phyloP scores from a whole-genome alignment of 2,329 filamentous ascomycete species.

The Xylaria sp. region DNA sequence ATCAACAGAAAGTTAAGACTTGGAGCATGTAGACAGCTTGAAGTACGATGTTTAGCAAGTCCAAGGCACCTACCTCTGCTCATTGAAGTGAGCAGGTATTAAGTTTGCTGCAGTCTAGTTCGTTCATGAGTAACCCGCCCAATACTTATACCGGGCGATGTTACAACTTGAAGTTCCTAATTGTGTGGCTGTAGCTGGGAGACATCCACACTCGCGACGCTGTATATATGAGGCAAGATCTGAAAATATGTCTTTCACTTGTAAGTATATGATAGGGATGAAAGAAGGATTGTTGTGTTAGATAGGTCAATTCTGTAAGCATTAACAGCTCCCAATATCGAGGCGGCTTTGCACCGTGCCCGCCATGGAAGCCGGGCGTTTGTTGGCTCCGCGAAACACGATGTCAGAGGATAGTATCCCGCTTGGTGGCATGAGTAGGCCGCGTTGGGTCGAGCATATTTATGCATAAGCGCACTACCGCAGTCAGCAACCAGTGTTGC shows the following conservation, averaged over 20 bases:
- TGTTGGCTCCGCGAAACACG: not conserved
- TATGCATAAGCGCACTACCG: not conserved
- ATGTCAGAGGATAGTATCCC: not conserved
- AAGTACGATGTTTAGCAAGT: not conserved
- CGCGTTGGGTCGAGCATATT: slow-evolving; percentile 8
- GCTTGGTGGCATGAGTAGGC: slow-evolving; percentile 7
- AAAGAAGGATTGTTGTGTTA: not conserved
- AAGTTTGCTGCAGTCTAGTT: no score
- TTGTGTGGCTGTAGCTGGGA: no score
- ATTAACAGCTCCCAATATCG: not conserved
- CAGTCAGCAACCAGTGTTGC: not conserved
- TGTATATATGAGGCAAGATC: no score
- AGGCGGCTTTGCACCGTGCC: not conserved
- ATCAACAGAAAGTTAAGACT: no score
- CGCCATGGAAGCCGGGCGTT: not conserved
- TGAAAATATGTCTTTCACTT: not conserved
- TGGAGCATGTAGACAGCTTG: no score
- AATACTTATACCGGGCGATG: no score
- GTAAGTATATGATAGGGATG: not conserved
- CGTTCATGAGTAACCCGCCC: no score
- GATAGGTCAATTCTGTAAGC: not conserved
- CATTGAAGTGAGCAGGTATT: no score
- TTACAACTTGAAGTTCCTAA: no score
- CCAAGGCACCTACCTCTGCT: not conserved
- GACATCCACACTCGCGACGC: no score